Conservation (phyloP, 495 filamentous ascomycete genomes). For the Talaromyces thailandensis region DNA sequence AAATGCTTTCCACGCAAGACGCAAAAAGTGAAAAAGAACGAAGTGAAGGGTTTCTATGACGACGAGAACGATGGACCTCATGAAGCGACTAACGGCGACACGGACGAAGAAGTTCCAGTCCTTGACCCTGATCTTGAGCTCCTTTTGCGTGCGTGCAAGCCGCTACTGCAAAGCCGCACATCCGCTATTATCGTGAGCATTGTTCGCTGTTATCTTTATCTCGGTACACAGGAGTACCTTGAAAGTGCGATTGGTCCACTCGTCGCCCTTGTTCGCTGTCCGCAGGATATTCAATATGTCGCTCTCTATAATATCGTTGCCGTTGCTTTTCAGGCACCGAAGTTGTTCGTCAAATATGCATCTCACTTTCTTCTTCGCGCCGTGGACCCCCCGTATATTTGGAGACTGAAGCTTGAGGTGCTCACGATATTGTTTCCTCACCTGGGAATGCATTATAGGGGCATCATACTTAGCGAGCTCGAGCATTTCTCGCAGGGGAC, state of each 20-base stretch:
- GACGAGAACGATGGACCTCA: conserved; percentile 35
- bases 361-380: conserved; percentile 80
- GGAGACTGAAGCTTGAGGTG: conserved; percentile 84
- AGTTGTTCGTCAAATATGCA: conserved; percentile 71
- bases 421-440: conserved; percentile 85
- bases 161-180: conserved; percentile 86
- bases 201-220: conserved; percentile 71
- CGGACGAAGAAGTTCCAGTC: conserved; percentile 39
- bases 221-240: conserved; percentile 69
- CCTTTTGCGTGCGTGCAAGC: conserved; percentile 67
- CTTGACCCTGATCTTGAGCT: conserved; percentile 79
- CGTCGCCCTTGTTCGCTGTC: conserved; percentile 71
- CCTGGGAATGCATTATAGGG: conserved; percentile 63
- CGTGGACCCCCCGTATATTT: conserved; percentile 73
- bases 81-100: conserved; percentile 27
- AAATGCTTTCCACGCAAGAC: conserved; percentile 78
- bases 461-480: conserved; percentile 81
- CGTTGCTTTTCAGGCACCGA: conserved; percentile 63
- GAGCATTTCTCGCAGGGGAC: conserved; percentile 80
- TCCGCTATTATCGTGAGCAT: conserved; percentile 87
- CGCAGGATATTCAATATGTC: conserved; percentile 78
- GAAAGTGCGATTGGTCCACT: conserved; percentile 68
- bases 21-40: conserved; percentile 40
- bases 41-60: conserved; percentile 69
- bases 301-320: conserved; percentile 90